Evolutionary conservation across 306 rosid genomes (phyloP), one percentile per base, ranked within the genome.

Genomic region (Luffa acutangula): DNA sequence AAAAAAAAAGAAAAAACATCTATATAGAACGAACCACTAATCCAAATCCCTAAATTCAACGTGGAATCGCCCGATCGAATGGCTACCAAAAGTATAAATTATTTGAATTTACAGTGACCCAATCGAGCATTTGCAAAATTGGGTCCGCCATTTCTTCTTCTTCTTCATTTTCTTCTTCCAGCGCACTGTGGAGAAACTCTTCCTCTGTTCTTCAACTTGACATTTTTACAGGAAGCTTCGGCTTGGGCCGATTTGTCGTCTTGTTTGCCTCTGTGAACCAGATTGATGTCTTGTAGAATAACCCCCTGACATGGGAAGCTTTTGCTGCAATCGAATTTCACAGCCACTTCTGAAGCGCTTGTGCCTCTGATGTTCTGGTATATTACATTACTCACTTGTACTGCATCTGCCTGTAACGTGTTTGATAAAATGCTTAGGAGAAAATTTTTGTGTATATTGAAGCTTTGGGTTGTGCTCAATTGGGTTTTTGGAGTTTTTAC

Each of bases 331-430:
- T 89, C 78, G 33, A 93, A 82, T 25, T 77, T 86, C 64, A 93
- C 85, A 13, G 96, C 97, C 14, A 87, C 87, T 59, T 91, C 75
- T 9, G 98, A 85, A 0, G 89, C 91, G 79, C 98, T 93, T n/a
- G 98, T 89, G 71, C 98, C 98, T 82, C 10, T 63, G 6, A 91
- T 89, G 83, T 93, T 93, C 36, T 65, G 75, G 86, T 86, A 93
- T 25, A 37, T 5, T 52, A 93, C 86, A 6, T 85, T 70, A 83
- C 93, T 91, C 60, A 93, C 33, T 81, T 84, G 52, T 69, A 93
- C 94, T 6, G 98, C 97, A 18, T 91, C 85, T 0, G 7, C 57
- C 96, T 93, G 84, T 25, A 25, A 49, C 4, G 78, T 74, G 62
- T 74, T 51, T 51, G 78, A 74, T 51, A 33, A 31, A 51, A 74